Conservation (phyloP, 495 filamentous ascomycete genomes). For the Tricharina praecox region DNA sequence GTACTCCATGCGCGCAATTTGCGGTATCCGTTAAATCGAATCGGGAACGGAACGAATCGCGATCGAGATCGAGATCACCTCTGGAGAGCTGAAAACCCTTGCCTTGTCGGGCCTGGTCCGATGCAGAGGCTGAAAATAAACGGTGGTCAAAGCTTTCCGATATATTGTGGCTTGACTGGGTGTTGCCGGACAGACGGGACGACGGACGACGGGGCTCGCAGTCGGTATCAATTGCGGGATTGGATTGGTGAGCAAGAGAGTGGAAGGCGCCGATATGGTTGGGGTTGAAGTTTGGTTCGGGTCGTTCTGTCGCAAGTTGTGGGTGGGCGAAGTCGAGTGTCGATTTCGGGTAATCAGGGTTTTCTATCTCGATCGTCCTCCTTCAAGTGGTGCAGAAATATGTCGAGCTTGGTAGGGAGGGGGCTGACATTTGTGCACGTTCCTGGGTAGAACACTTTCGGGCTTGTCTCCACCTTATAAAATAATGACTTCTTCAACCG, state of each 20-base stretch:
- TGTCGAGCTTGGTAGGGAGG: neutral
- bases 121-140: conserved; percentile 2
- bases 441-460: neutral
- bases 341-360: neutral
- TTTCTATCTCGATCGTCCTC: neutral
- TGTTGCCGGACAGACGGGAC: neutral
- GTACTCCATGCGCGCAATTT: conserved; percentile 1
- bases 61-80: neutral
- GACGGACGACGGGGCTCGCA: neutral
- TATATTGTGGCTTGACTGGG: neutral
- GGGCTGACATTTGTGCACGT: conserved; percentile 2
- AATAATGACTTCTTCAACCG: neutral
- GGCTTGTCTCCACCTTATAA: conserved; percentile 2
- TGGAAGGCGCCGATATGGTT: no score
- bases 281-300: no score
- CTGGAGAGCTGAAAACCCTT: neutral
- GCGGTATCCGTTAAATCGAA: neutral
- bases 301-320: neutral
- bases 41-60: neutral
- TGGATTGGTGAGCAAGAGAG: no score
- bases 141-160: conserved; percentile 5
- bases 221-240: no score
- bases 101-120: conserved; percentile 2
- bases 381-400: neutral
- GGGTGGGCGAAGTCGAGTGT: neutral